Conservation (phyloP, 352 stramenopile genomes). For the Phytopythium boreale region DNA sequence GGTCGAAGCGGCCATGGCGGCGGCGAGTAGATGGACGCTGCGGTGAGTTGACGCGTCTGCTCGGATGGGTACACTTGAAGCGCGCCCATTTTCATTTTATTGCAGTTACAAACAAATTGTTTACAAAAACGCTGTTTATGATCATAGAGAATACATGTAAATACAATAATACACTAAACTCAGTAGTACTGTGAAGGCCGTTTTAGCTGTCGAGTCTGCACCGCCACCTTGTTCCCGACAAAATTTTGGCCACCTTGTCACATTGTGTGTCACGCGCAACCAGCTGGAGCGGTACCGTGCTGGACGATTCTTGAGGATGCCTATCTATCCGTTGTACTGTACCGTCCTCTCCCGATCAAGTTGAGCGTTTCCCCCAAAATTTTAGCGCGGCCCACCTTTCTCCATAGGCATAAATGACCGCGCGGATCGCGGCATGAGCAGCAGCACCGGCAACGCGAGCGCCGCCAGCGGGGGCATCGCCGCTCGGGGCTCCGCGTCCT, state of each 20-base stretch:
- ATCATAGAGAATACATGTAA: too few species aligned
- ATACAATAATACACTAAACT: too few species aligned
- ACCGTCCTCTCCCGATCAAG: slow-evolving; percentile 1
- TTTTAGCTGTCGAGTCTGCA: too few species aligned
- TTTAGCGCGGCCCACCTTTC: background rate
- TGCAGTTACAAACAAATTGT: too few species aligned
- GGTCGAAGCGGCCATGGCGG: background rate
- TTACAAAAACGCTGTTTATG: too few species aligned
- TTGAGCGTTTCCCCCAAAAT: slow-evolving; percentile 1
- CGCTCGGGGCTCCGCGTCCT: background rate
- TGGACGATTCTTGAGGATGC: background rate
- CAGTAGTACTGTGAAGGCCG: too few species aligned
- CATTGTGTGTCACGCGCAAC: too few species aligned
- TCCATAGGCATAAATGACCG: background rate
- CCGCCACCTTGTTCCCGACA: too few species aligned
- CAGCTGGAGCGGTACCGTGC: too few species aligned
- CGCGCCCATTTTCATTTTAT: too few species aligned
- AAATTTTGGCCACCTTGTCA: too few species aligned
- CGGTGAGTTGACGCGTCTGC: background rate
- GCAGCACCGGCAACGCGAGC: slow-evolving; percentile 4
- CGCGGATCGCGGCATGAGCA: slow-evolving; percentile 6
- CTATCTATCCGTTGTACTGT: background rate
- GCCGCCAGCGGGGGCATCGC: background rate
- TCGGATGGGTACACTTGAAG: slow-evolving; percentile 1
- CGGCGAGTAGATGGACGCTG: background rate